Percentiles rank a stretch among this genome's conserved stretches.
phyloP scores from a whole-genome alignment of 768 basidiomycete species.

The Holtermannia corniformis region DNA sequence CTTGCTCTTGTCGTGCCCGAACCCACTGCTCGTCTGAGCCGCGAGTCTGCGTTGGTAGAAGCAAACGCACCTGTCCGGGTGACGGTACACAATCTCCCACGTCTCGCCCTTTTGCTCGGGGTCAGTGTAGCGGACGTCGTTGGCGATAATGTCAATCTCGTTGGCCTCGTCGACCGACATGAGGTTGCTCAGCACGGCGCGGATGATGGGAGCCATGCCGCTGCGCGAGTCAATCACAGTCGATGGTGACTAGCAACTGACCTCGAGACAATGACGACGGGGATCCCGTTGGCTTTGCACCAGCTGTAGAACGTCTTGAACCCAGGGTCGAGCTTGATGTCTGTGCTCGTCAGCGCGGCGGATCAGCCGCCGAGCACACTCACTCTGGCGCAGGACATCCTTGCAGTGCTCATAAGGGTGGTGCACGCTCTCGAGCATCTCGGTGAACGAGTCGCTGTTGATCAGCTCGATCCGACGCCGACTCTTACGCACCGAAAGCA shows the following conservation, averaged over 20 bases:
- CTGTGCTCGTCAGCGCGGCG: slow-evolving; percentile 44
- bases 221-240: slow-evolving; percentile 46
- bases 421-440: slow-evolving; percentile 70
- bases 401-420: slow-evolving; percentile 81
- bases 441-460: slow-evolving; percentile 70
- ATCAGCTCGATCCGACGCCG: not conserved
- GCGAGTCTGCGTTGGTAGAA: slow-evolving; percentile 3
- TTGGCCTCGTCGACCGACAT: slow-evolving; percentile 64
- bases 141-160: slow-evolving; percentile 85
- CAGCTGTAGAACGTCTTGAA: slow-evolving; percentile 81
- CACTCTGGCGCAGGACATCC: slow-evolving; percentile 61
- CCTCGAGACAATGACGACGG: slow-evolving; percentile 90
- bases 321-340: slow-evolving; percentile 75
- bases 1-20: slow-evolving; percentile 92
- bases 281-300: slow-evolving; percentile 70
- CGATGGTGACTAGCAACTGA: slow-evolving; percentile 31
- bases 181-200: slow-evolving; percentile 75
- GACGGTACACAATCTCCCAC: slow-evolving; percentile 67
- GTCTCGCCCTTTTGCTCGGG: slow-evolving; percentile 55
- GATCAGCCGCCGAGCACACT: slow-evolving; percentile 15
- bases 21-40: slow-evolving; percentile 52
- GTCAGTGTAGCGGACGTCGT: slow-evolving; percentile 61
- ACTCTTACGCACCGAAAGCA: slow-evolving; percentile 54
- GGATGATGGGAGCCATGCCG: slow-evolving; percentile 89
- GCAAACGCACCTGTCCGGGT: slow-evolving; percentile 65